Evolutionary conservation across 2,329 filamentous ascomycete genomes (phyloP), one percentile per base, ranked within the genome.

Genomic region (Metarhizium album): DNA sequence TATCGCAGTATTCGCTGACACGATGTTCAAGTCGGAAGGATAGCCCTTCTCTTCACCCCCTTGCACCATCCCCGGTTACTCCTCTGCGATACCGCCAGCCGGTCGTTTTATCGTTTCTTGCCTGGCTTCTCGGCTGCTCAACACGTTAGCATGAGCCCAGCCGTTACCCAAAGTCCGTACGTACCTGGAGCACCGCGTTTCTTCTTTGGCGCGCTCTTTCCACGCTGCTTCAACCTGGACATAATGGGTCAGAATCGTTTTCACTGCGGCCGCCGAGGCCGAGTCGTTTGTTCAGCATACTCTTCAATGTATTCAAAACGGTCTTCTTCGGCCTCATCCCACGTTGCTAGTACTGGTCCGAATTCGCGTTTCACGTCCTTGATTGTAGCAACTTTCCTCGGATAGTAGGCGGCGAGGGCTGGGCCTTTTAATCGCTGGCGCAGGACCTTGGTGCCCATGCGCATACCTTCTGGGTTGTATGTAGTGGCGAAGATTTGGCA

Each of bases 401-500:
- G 93, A 66, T 98, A 98, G 75, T 96, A 98, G 52, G 87, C 78
- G 38, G 84, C 86, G 57, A 96, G 71, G 0, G 86, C 73, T 29
- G 90, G 87, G n/a, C 93, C 93, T 63, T 80, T 82, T 55, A 97
- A 75, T 63, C 90, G 83, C 68, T 96, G 87, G 63, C 90, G 87
- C 53, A 98, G 76, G 66, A 98, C 76, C 70, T 93, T 95, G 73
- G 93, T 96, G 63, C 93, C 93, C 59, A 88, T 81, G 55, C 93
- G 87, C 54, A 86, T 68, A 59, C 83, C 75, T 50, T 88, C 78
- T 24, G 93, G 93, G 70, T 98, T 98, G 75, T 83, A 97, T 49
- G 84, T 90, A 47, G 86, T 87, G 62, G 84, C 84, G 75, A 97
- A 98, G 72, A 97, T 81, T 67, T 84, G 82, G 77, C 89, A 95